phyloP scores from a whole-genome alignment of 352 stramenopile species.

The Phytophthora brassicae region DNA sequence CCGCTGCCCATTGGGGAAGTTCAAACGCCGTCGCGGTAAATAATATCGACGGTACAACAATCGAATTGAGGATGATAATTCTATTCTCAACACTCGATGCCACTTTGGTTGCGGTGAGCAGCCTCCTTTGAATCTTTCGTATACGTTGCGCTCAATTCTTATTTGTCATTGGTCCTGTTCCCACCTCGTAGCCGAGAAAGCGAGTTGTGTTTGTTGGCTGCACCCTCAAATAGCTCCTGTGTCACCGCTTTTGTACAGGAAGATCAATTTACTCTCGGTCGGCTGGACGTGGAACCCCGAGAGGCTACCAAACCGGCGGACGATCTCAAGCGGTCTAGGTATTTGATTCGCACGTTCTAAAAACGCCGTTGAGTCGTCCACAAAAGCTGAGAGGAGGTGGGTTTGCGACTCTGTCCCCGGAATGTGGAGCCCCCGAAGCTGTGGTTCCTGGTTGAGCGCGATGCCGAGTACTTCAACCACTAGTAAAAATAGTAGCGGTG shows the following conservation, averaged over 20 bases:
- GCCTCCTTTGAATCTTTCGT: background rate
- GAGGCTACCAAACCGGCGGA: background rate
- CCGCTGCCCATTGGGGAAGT: background rate
- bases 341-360: no score
- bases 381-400: no score
- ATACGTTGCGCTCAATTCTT: no score
- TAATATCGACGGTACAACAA: background rate
- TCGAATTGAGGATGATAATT: background rate
- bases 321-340: no score
- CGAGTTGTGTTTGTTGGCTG: background rate
- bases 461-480: slow-evolving; percentile 1
- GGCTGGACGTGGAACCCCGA: background rate
- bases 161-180: no score
- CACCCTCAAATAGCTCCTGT: no score
- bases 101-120: no score
- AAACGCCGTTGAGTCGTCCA: no score
- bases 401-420: no score
- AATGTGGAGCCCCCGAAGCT: background rate
- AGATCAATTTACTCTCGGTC: background rate
- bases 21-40: slow-evolving; percentile 3
- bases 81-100: no score
- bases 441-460: background rate
- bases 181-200: no score
- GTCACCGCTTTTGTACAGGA: background rate
- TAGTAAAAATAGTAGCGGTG: slow-evolving; percentile 7